Base-by-base conservation (phyloP, 148 eudicot species). In the Rhododendron henanense region DNA sequence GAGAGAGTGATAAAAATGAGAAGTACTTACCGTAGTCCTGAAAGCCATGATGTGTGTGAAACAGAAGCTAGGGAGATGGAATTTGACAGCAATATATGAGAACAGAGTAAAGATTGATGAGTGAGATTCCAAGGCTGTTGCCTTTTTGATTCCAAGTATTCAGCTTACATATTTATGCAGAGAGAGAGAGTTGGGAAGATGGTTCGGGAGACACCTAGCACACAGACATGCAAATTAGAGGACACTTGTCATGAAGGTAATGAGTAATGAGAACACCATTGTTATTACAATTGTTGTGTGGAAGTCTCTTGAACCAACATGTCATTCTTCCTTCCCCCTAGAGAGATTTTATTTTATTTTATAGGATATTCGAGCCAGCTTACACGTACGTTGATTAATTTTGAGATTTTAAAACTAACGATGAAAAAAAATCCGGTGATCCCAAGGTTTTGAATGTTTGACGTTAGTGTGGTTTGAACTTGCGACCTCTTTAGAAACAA, bases 341-440 rank as follows among this genome's bases (percentile, higher is more conserved):
- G 6, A 3, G 35, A 10, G 19, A 14, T 71, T 71, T 33, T 31
- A 14, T 31, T 25, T 23, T 3, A 10, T 2, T 53, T 50, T 50
- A 50, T 2, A 0, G 10, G 44, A 5, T 6, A 41, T 41, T 50
- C 53, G 3, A 1, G 1, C 0, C 1, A 3, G 19, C 1, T 15
- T 15, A 15, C 18, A 15, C 0, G 3, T 50, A 11, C 0, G 0
- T 41, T 41, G 6, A 41, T 0, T 41, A 0, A 41, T 41, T 41
- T 5, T 41, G 45, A 0, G 0, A 41, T 41, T 41, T 1, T 35
- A 35, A 35, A 35, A 35, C 5, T 39, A 35, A 35, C 41, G 7
- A 41, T 5, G 7, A 8, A 41, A 41, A 6, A 53, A 14, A 53
- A 53, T 3, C 0, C 1, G 5, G 57, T 53, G 57, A 3, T 15